These are phyloP conservation scores for Hyphopichia khmerensis DNA, from an alignment of 1,139 yeast species.

Conservation along the genomic window DNA sequence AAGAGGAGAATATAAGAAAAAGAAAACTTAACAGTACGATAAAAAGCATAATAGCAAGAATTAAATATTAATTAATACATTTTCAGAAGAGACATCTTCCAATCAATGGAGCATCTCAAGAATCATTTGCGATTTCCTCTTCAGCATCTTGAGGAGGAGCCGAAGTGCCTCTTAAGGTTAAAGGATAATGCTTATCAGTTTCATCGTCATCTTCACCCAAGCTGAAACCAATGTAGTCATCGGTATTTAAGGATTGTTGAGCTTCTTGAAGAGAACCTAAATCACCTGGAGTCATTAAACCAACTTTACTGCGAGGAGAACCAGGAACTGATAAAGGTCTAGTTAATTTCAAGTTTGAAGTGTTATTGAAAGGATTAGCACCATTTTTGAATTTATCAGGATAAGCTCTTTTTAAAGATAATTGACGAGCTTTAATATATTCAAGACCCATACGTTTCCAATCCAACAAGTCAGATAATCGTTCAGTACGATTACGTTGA, in stretches of 20 bases:
- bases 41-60: background rate
- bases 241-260: constrained; percentile 67
- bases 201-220: constrained; percentile 57
- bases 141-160: constrained; percentile 31
- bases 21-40: background rate
- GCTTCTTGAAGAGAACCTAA: constrained; percentile 95
- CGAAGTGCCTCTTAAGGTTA: constrained; percentile 46
- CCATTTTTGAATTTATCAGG: constrained; percentile 76
- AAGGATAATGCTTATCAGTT: constrained; percentile 31
- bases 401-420: constrained; percentile 89
- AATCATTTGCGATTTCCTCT: background rate
- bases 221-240: constrained; percentile 78
- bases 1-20: background rate
- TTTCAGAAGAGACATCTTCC: too few relatives aligned
- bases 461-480: constrained; percentile 87
- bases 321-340: constrained; percentile 96
- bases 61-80: background rate
- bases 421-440: constrained; percentile 90
- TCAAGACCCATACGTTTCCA: constrained; percentile 99
- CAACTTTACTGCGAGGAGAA: constrained; percentile 68
- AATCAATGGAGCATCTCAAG: background rate
- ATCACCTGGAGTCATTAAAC: constrained; percentile 95
- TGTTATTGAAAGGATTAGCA: constrained; percentile 59
- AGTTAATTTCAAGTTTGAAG: constrained; percentile 66
- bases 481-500: constrained; percentile 95